Conservation (phyloP, 768 basidiomycete species). For the Lentinula sp. region DNA sequence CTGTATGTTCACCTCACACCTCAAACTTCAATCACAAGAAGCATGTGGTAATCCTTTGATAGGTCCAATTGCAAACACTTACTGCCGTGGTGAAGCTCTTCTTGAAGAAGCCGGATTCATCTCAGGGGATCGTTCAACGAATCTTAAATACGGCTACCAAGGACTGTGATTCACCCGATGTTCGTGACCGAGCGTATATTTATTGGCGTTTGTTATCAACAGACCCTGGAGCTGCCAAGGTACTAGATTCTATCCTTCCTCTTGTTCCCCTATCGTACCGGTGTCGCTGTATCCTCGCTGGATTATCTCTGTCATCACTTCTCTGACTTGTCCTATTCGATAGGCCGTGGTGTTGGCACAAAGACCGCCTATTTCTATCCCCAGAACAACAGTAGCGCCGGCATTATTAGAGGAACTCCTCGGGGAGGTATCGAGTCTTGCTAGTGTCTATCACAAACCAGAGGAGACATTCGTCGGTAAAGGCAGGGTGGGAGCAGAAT, state of each 20-base stretch:
- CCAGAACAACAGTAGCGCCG: conserved; percentile 84
- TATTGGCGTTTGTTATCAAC: conserved; percentile 96
- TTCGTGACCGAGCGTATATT: conserved; percentile 95
- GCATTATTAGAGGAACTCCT: conserved; percentile 88
- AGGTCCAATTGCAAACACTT: conserved; percentile 76
- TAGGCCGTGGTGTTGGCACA: conserved; percentile 82
- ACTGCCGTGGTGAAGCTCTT: conserved; percentile 97
- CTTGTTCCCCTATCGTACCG: not conserved
- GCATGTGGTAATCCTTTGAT: not conserved
- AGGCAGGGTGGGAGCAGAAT: conserved; percentile 81
- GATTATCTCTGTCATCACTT: not conserved
- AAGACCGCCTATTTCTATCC: conserved; percentile 90
- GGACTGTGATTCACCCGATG: conserved; percentile 94
- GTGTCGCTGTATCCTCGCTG: not conserved
- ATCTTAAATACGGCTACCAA: conserved; percentile 93
- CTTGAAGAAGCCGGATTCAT: conserved; percentile 89
- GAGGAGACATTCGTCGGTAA: conserved; percentile 92
- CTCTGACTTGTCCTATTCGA: not conserved
- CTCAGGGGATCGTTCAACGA: conserved; percentile 89
- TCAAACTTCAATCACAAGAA: not conserved
- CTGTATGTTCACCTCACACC: conserved; percentile 40
- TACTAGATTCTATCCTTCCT: conserved; percentile 19
- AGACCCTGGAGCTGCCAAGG: conserved; percentile 94
- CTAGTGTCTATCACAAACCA: conserved; percentile 97
- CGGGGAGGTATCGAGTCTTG: conserved; percentile 81